These are phyloP conservation scores for Candida loeiensis DNA, from an alignment of 805 yeast genomes.

Conservation along the genomic window DNA sequence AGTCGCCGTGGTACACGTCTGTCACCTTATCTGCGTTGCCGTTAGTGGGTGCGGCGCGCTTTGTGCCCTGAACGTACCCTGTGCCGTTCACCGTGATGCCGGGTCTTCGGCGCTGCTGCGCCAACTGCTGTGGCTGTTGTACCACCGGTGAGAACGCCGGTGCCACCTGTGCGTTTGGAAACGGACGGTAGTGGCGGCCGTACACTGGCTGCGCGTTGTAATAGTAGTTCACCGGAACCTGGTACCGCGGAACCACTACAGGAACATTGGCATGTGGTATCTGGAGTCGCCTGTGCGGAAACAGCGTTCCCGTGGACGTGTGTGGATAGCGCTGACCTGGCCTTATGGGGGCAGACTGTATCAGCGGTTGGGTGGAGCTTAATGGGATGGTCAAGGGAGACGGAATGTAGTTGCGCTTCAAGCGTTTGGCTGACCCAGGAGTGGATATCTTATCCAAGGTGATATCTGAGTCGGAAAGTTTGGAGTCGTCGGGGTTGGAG, in stretches of 20 bases:
- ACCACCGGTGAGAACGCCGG: slow-evolving; percentile 9
- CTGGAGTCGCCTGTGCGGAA: slow-evolving; percentile 7
- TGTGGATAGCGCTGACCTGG: slow-evolving; percentile 7
- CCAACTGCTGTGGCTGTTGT: not conserved
- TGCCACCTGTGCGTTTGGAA: slow-evolving; percentile 12
- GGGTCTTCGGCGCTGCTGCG: not conserved
- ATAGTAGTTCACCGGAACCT: slow-evolving; percentile 8
- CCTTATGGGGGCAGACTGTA: slow-evolving; percentile 35
- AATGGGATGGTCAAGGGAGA: slow-evolving; percentile 24
- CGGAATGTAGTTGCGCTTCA: slow-evolving; percentile 33
- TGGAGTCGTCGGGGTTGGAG: no score
- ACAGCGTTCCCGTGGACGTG: slow-evolving; percentile 7
- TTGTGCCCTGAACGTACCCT: not conserved
- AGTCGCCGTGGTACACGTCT: slow-evolving; percentile 49
- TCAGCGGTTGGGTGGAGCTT: slow-evolving; percentile 16
- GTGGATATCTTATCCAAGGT: slow-evolving; percentile 16
- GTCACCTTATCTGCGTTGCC: slow-evolving; percentile 25
- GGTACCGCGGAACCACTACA: slow-evolving; percentile 4
- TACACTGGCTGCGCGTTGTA: slow-evolving; percentile 10
- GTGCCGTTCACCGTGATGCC: not conserved
- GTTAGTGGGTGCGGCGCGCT: not conserved
- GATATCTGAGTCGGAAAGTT: no score
- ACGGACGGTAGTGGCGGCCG: slow-evolving; percentile 12
- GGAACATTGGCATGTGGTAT: not conserved
- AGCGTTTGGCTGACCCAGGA: slow-evolving; percentile 22